Conservation (phyloP, 2,329 filamentous ascomycete genomes). For the Hysterium pulicare region DNA sequence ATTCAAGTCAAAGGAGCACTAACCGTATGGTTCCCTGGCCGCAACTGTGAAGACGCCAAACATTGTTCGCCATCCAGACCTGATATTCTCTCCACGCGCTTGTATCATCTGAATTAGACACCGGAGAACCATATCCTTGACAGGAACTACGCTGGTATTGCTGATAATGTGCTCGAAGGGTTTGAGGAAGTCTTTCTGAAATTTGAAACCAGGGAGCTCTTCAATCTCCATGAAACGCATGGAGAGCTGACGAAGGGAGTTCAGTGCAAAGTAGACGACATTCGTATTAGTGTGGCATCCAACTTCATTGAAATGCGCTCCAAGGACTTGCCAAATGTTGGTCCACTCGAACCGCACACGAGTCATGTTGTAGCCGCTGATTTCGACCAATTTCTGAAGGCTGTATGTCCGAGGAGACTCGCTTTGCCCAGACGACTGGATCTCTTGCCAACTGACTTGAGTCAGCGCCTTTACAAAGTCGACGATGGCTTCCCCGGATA, state of each 20-base stretch:
- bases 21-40: slow-evolving; percentile 79
- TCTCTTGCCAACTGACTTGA: slow-evolving; percentile 98
- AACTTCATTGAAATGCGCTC: slow-evolving; percentile 96
- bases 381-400: slow-evolving; percentile 95
- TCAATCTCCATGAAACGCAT: slow-evolving; percentile 99
- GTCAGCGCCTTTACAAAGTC: slow-evolving; percentile 90
- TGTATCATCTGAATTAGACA: slow-evolving; percentile 99
- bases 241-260: slow-evolving; percentile 89
- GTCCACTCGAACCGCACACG: slow-evolving; percentile 98
- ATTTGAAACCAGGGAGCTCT: slow-evolving; percentile 97
- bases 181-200: slow-evolving; percentile 98
- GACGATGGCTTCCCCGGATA: slow-evolving; percentile 91
- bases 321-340: slow-evolving; percentile 95
- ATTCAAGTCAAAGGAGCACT: too few species aligned
- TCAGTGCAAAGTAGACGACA: slow-evolving; percentile 95
- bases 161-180: slow-evolving; percentile 97
- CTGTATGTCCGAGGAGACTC: slow-evolving; percentile 96
- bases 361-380: slow-evolving; percentile 99
- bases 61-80: slow-evolving; percentile 98
- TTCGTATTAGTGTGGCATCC: slow-evolving; percentile 95
- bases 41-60: slow-evolving; percentile 98
- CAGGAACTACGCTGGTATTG: slow-evolving; percentile 83
- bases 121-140: slow-evolving; percentile 95
- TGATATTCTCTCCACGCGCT: slow-evolving; percentile 91
- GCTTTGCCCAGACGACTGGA: slow-evolving; percentile 92